phyloP scores from a whole-genome alignment of 148 eudicot genomes.

The Amaranthus cruentus region DNA sequence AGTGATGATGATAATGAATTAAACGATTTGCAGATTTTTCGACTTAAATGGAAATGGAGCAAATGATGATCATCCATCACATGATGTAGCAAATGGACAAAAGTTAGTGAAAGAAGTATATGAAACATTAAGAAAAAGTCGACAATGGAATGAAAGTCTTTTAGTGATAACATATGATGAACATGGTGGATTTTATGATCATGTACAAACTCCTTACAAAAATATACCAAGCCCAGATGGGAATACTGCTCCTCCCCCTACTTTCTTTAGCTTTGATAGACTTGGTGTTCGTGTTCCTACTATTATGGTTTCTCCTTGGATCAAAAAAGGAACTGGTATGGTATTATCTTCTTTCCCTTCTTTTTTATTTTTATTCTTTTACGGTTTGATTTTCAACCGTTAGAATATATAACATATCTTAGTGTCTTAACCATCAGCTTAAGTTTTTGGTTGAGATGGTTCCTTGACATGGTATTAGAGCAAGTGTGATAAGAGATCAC shows the following conservation, averaged over 20 bases:
- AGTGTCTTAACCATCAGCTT: no score
- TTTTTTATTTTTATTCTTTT: neutral
- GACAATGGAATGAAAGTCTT: conserved; percentile 82
- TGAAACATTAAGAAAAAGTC: conserved; percentile 72
- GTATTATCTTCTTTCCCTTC: neutral
- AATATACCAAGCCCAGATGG: conserved; percentile 91
- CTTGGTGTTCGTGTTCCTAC: conserved; percentile 94
- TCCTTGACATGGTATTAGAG: no score
- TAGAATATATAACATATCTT: no score
- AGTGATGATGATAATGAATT: no score
- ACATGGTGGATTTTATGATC: conserved; percentile 93
- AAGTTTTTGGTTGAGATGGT: no score
- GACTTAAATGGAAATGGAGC: conserved; percentile 56
- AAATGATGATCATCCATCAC: conserved; percentile 93
- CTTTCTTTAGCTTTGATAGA: conserved; percentile 80
- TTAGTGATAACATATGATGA: conserved; percentile 83
- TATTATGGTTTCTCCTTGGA: conserved; percentile 97
- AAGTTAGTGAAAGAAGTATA: conserved; percentile 83
- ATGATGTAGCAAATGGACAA: conserved; percentile 92
- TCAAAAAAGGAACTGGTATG: conserved; percentile 77
- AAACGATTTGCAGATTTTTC: conserved; percentile 41
- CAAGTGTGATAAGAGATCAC: no score
- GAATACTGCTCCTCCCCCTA: conserved; percentile 73
- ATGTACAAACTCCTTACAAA: conserved; percentile 72
- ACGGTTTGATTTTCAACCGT: neutral